phyloP scores from a whole-genome alignment of 257 asterid genomes.

The Solanum lycopersicoides region DNA sequence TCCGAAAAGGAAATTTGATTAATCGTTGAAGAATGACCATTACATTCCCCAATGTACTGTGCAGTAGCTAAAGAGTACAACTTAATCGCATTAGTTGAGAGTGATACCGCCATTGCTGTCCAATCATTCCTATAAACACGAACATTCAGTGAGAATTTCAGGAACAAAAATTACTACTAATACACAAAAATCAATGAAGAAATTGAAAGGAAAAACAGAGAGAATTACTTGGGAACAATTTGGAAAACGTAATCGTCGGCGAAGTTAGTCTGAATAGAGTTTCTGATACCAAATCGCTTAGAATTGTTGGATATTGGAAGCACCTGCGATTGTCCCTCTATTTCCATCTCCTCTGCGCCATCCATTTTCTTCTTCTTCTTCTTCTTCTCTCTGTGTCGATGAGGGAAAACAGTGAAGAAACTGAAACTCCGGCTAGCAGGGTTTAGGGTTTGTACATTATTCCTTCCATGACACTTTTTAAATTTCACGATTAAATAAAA shows the following conservation, averaged over 20 bases:
- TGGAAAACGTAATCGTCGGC: slow-evolving; percentile 91
- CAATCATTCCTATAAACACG: slow-evolving; percentile 52
- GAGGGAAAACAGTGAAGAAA: not conserved
- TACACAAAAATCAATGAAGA: not conserved
- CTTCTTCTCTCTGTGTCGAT: no score
- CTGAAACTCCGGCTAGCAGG: not conserved
- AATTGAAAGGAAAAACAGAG: not conserved
- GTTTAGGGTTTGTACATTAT: not conserved
- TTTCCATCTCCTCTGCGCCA: slow-evolving; percentile 44
- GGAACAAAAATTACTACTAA: not conserved
- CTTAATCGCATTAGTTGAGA: slow-evolving; percentile 78
- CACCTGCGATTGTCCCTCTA: slow-evolving; percentile 24
- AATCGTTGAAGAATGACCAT: slow-evolving; percentile 61
- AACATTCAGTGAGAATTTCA: not conserved
- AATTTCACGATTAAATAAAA: no score
- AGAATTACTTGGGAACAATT: slow-evolving; percentile 55
- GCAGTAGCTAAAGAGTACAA: slow-evolving; percentile 80
- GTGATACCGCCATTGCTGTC: slow-evolving; percentile 90
- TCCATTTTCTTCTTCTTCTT: not conserved
- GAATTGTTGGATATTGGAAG: not conserved
- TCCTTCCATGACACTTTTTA: no score
- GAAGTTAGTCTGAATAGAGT: slow-evolving; percentile 74
- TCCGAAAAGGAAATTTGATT: slow-evolving; percentile 63
- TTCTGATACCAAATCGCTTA: slow-evolving; percentile 64
- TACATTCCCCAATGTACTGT: slow-evolving; percentile 75